Conservation (phyloP, 352 stramenopile species). For the Phytopythium mirpurense region DNA sequence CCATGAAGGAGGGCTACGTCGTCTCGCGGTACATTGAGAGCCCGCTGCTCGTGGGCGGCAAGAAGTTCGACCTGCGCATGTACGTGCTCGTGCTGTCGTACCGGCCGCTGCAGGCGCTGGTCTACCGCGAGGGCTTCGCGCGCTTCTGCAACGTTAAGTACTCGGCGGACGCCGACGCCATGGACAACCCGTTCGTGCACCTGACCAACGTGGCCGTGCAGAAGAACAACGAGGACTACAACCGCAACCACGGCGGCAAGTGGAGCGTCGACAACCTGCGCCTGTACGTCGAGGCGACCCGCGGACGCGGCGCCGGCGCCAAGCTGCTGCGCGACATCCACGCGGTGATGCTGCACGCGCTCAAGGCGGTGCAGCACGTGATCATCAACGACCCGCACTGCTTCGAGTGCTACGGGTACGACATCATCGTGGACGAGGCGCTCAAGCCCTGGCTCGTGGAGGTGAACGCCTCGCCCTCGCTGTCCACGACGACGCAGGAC, state of each 20-base stretch:
- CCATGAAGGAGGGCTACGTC: slow-evolving; percentile 84
- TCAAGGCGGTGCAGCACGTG: slow-evolving; percentile 86
- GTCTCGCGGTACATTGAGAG: slow-evolving; percentile 89
- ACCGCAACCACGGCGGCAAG: slow-evolving; percentile 87
- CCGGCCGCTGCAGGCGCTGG: slow-evolving; percentile 66
- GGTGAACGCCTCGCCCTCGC: slow-evolving; percentile 75
- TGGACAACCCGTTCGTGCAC: slow-evolving; percentile 90
- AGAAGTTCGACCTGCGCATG: slow-evolving; percentile 93
- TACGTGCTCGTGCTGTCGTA: slow-evolving; percentile 92
- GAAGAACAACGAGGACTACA: slow-evolving; percentile 91
- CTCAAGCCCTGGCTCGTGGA: slow-evolving; percentile 93
- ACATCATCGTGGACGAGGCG: slow-evolving; percentile 90
- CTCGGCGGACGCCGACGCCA: slow-evolving; percentile 71
- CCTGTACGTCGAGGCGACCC: slow-evolving; percentile 78
- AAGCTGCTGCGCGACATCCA: slow-evolving; percentile 68
- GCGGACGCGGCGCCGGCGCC: slow-evolving; percentile 40
- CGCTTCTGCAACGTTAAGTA: slow-evolving; percentile 92
- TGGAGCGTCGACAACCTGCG: slow-evolving; percentile 87
- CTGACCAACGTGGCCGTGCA: slow-evolving; percentile 89
- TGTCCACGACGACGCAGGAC: slow-evolving; percentile 61
- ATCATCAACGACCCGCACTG: slow-evolving; percentile 94
- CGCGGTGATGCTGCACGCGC: slow-evolving; percentile 80
- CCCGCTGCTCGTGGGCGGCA: slow-evolving; percentile 86
- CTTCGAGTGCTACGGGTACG: slow-evolving; percentile 95
- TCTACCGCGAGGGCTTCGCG: slow-evolving; percentile 89